A percentile compares a stretch with the other conserved stretches of the same genome.
These are phyloP conservation scores for Bipolaris cookei DNA, from an alignment of 2,329 filamentous ascomycete genomes.

Conservation along the genomic window DNA sequence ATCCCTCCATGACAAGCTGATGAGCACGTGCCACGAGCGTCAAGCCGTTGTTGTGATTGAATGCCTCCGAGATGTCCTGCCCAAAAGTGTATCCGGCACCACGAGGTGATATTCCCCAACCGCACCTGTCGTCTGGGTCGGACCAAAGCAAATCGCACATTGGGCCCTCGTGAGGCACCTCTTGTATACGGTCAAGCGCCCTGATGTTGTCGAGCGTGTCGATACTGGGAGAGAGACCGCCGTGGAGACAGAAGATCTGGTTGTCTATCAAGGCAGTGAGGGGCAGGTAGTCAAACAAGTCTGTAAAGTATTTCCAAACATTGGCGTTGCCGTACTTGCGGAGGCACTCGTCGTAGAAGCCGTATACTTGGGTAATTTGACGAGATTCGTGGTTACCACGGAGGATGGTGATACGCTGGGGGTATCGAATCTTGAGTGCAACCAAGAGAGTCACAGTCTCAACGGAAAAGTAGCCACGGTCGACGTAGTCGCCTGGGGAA, in stretches of 20 bases:
- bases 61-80: constrained; percentile 97
- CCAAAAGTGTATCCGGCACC: constrained; percentile 95
- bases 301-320: constrained; percentile 80
- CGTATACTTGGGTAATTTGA: constrained; percentile 79
- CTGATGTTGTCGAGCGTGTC: constrained; percentile 74
- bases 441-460: constrained; percentile 97
- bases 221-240: constrained; percentile 74
- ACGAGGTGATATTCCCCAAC: constrained; percentile 94
- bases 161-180: constrained; percentile 77
- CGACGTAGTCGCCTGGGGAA: constrained; percentile 88
- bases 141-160: constrained; percentile 81
- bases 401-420: constrained; percentile 95
- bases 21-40: constrained; percentile 95
- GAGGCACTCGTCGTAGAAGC: constrained; percentile 38
- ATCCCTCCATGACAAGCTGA: constrained; percentile 99
- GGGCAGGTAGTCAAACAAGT: constrained; percentile 78
- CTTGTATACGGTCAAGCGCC: constrained; percentile 61
- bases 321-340: constrained; percentile 66
- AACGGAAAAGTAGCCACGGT: constrained; percentile 98
- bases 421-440: constrained; percentile 96
- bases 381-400: constrained; percentile 86
- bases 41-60: constrained; percentile 98
- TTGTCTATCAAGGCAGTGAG: constrained; percentile 76
- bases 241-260: constrained; percentile 75
- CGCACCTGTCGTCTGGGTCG: constrained; percentile 94